A percentile compares a stretch with the other conserved stretches of the same genome.
Evolutionary conservation across 2,329 filamentous ascomycete species (phyloP).

Genomic region (Colletotrichum agaves): DNA sequence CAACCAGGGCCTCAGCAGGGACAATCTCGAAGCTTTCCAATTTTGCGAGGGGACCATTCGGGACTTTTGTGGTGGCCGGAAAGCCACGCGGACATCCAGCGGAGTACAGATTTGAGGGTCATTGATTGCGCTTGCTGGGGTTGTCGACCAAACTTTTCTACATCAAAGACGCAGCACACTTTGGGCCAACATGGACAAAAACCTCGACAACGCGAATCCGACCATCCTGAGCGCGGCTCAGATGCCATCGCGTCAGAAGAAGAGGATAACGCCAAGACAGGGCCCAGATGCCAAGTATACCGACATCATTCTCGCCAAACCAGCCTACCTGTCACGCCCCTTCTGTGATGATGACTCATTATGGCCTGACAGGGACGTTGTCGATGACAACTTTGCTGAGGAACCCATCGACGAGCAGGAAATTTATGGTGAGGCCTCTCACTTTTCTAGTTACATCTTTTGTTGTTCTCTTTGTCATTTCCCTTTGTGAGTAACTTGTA

Average conservation of each 20-base stretch:
- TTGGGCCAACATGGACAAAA: slow-evolving; percentile 49
- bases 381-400: slow-evolving; percentile 68
- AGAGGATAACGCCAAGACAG: slow-evolving; percentile 57
- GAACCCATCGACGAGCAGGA: slow-evolving; percentile 97
- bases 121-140: slow-evolving; percentile 27
- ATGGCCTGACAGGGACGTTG: slow-evolving; percentile 50
- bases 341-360: slow-evolving; percentile 51
- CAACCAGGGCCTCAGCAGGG: slow-evolving; percentile 16
- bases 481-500: neutral
- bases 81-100: slow-evolving; percentile 14
- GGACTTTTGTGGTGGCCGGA: slow-evolving; percentile 14
- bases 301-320: slow-evolving; percentile 58
- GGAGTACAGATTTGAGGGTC: slow-evolving; percentile 8
- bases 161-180: neutral
- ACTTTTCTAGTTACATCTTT: neutral
- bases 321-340: slow-evolving; percentile 54
- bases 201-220: slow-evolving; percentile 85
- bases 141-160: neutral
- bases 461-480: neutral
- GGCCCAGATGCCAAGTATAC: slow-evolving; percentile 61
- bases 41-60: neutral
- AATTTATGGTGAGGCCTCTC: slow-evolving; percentile 77
- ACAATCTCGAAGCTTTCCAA: slow-evolving; percentile 14
- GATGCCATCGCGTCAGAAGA: slow-evolving; percentile 80
- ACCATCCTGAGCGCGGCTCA: slow-evolving; percentile 90